A percentile compares a stretch with the other conserved stretches of the same genome.
These are phyloP conservation scores for Myriosclerotinia curreyana DNA, from an alignment of 2,329 filamentous ascomycete species.

Conservation along the genomic window DNA sequence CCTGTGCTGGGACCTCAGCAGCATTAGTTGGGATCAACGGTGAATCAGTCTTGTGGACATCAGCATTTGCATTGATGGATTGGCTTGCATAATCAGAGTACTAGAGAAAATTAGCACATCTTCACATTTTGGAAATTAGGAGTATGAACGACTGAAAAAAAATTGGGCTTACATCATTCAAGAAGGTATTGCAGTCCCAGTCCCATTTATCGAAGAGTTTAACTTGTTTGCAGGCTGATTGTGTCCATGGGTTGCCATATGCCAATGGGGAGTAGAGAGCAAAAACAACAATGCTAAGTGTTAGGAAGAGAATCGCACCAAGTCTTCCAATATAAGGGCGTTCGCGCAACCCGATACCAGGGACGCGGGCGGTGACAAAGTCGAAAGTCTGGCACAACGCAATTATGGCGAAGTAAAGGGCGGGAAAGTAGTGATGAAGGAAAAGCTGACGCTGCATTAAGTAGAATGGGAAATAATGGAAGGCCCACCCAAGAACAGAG, in stretches of 20 bases:
- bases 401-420: conserved; percentile 91
- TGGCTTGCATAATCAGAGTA: conserved; percentile 41
- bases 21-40: conserved; percentile 35
- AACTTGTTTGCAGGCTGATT: conserved; percentile 76
- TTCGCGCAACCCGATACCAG: conserved; percentile 63
- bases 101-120: conserved; percentile 32
- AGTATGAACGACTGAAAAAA: background rate
- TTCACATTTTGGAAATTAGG: background rate
- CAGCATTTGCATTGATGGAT: conserved; percentile 29
- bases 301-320: conserved; percentile 71
- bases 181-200: conserved; percentile 96
- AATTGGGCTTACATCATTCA: conserved; percentile 70
- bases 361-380: conserved; percentile 72
- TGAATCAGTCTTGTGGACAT: conserved; percentile 36
- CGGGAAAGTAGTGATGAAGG: conserved; percentile 97
- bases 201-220: conserved; percentile 92
- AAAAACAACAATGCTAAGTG: conserved; percentile 72
- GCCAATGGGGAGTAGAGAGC: conserved; percentile 81
- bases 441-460: conserved; percentile 98
- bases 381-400: conserved; percentile 87
- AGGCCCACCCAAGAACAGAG: conserved; percentile 87
- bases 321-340: conserved; percentile 71
- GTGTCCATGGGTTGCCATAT: conserved; percentile 94
- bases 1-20: conserved; percentile 29
- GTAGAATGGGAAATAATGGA: conserved; percentile 99